Conservation (phyloP, 2,329 filamentous ascomycete genomes). For the Cladosporium sphaerospermum region DNA sequence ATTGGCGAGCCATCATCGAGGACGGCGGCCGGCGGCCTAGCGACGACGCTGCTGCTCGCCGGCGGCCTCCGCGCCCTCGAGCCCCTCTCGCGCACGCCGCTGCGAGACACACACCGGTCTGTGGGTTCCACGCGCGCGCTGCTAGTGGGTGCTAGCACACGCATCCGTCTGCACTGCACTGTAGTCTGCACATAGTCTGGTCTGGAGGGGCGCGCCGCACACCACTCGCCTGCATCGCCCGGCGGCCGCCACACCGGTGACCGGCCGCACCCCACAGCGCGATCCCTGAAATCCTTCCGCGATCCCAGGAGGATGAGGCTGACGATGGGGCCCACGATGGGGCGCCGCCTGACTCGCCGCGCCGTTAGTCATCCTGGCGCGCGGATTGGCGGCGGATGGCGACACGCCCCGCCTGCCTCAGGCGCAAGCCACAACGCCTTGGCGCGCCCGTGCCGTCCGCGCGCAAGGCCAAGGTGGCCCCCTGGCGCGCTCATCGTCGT, state of each 20-base stretch:
- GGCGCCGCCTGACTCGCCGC: constrained; percentile 1
- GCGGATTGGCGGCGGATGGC: neutral
- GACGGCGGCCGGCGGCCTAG: no score
- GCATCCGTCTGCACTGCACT: no score
- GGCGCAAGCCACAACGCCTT: constrained; percentile 1
- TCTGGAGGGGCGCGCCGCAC: no score
- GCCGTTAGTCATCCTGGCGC: constrained; percentile 7
- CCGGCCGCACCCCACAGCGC: neutral
- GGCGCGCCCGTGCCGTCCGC: neutral
- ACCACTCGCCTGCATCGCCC: no score
- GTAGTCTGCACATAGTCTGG: no score
- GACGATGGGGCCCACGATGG: neutral
- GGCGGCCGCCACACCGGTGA: no score
- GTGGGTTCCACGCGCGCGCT: neutral
- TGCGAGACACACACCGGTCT: neutral
- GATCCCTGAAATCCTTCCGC: neutral
- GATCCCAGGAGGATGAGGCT: neutral
- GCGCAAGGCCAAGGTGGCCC: neutral
- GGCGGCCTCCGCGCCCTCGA: no score
- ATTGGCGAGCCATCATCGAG: no score
- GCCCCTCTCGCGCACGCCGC: no score
- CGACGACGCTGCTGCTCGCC: no score
- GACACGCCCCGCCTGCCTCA: constrained; percentile 1
- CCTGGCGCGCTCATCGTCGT: neutral
- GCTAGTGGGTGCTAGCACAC: neutral